Conservation (phyloP, 2,329 filamentous ascomycete genomes). For the Penicillium corylophilum region DNA sequence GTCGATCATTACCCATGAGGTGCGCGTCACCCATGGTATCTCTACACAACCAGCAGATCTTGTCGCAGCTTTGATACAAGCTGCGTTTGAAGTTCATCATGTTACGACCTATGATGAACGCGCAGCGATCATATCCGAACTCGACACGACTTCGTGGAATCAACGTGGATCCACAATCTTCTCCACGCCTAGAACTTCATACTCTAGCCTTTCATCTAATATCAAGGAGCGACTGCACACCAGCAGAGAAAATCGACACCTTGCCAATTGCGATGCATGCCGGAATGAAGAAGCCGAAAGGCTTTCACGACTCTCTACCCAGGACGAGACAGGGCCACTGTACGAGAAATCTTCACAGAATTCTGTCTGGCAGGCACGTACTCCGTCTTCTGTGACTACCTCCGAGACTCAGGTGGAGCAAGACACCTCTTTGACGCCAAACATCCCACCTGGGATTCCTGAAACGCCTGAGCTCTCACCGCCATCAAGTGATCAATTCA, state of each 20-base stretch:
- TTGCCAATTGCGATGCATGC: constrained; percentile 54
- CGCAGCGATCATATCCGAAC: constrained; percentile 33
- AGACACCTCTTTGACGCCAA: background rate
- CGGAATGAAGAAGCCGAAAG: constrained; percentile 39
- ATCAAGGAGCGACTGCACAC: constrained; percentile 19
- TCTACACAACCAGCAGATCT: constrained; percentile 34
- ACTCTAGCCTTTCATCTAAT: constrained; percentile 20
- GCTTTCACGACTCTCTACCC: constrained; percentile 11
- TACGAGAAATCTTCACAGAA: constrained; percentile 11
- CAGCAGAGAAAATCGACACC: constrained; percentile 36
- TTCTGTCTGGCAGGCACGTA: background rate
- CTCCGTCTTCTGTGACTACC: constrained; percentile 1
- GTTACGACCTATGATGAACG: constrained; percentile 40
- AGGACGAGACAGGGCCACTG: constrained; percentile 14
- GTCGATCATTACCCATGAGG: constrained; percentile 46
- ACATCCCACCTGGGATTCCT: constrained; percentile 1
- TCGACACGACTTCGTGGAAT: constrained; percentile 36
- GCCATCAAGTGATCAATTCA: constrained; percentile 18
- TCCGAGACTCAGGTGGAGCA: constrained; percentile 3
- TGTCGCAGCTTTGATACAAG: constrained; percentile 41
- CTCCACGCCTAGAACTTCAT: constrained; percentile 18
- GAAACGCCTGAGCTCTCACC: constrained; percentile 2
- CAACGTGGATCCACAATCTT: constrained; percentile 27
- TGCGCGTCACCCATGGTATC: constrained; percentile 41
- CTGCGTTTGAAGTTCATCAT: constrained; percentile 49